Percentiles rank a stretch among this genome's conserved stretches.
Conservation (phyloP, 1,284 basidiomycete species). For the Ceraceosorus guamensis region DNA sequence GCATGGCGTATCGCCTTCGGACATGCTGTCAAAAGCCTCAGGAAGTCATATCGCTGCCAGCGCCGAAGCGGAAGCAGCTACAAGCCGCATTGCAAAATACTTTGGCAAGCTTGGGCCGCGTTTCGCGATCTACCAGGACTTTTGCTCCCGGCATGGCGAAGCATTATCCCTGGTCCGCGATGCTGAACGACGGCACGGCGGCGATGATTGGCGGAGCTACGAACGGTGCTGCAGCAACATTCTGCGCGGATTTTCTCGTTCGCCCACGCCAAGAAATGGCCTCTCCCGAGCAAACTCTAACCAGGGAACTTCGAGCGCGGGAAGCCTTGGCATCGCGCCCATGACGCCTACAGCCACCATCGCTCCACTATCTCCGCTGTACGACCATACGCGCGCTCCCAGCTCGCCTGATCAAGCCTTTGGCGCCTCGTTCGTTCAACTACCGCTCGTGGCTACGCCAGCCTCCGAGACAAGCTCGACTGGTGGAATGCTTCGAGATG, state of each 20-base stretch:
- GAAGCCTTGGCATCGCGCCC: constrained; percentile 2
- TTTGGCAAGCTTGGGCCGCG: constrained; percentile 28
- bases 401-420: background rate
- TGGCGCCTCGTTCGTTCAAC: background rate
- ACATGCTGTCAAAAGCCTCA: background rate
- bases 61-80: constrained; percentile 3
- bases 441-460: background rate
- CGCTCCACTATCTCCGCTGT: background rate
- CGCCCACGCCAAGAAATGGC: background rate
- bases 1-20: constrained; percentile 13
- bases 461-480: background rate
- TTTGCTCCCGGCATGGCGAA: constrained; percentile 44
- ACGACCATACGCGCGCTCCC: too few relatives aligned
- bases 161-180: constrained; percentile 39
- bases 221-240: constrained; percentile 38
- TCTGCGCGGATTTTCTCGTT: constrained; percentile 8
- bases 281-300: constrained; percentile 6
- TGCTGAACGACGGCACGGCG: constrained; percentile 33
- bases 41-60: background rate
- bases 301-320: constrained; percentile 2
- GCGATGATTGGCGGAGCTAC: constrained; percentile 38
- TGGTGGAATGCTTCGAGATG: background rate
- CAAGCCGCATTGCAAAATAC: constrained; percentile 2
- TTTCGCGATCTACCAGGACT: constrained; percentile 33
- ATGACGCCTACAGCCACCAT: background rate